A percentile compares a stretch with the other conserved stretches of the same genome.
These are phyloP conservation scores for Lactarius akahatsu DNA, from an alignment of 768 basidiomycete species.

Conservation along the genomic window DNA sequence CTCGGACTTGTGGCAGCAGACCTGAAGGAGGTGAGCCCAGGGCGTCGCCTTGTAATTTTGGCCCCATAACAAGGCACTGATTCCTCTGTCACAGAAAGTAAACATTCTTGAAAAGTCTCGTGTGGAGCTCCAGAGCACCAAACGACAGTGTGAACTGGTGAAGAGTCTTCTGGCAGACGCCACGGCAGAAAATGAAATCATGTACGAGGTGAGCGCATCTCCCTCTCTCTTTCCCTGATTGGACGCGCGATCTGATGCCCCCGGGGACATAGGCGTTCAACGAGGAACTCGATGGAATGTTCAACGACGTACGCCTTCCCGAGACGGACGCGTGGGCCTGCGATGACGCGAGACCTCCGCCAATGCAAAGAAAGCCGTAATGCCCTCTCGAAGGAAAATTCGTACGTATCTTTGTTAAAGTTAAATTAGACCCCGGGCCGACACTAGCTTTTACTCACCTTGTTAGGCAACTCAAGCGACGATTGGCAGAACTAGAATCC, in stretches of 20 bases:
- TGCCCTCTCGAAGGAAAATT: conserved; percentile 72
- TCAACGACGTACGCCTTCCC: conserved; percentile 78
- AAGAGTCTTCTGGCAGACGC: conserved; percentile 75
- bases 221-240: neutral
- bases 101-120: conserved; percentile 61
- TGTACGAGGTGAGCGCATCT: conserved; percentile 71
- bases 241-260: no score
- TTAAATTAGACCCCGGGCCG: neutral
- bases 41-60: neutral
- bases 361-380: conserved; percentile 77
- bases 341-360: conserved; percentile 69
- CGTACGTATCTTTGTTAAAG: conserved; percentile 47
- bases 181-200: conserved; percentile 85
- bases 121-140: conserved; percentile 64
- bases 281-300: conserved; percentile 91
- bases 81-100: conserved; percentile 45
- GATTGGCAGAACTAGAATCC: conserved; percentile 65
- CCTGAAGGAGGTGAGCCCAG: conserved; percentile 54
- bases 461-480: conserved; percentile 64
- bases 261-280: conserved; percentile 72
- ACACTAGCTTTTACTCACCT: conserved; percentile 18
- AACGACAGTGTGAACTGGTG: conserved; percentile 75
- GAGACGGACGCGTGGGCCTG: conserved; percentile 79
- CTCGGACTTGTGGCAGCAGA: conserved; percentile 50
- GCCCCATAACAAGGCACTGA: neutral